Conservation (phyloP, 192 early-diverging fungal species). For the Mortierella antarctica region DNA sequence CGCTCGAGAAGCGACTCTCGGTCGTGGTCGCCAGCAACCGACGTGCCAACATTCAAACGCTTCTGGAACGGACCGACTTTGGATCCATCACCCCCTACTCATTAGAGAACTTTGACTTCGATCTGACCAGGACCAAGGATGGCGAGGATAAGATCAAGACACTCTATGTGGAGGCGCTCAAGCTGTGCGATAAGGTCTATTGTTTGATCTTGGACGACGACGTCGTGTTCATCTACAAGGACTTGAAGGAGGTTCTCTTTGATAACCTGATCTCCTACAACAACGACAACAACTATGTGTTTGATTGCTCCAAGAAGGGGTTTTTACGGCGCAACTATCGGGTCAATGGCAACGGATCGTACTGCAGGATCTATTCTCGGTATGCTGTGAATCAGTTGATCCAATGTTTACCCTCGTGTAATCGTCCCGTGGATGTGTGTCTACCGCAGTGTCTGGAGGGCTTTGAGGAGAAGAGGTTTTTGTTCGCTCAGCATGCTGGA, state of each 20-base stretch:
- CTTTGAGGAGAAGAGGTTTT: too few relatives aligned
- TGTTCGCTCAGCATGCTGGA: too few relatives aligned
- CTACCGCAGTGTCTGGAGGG: too few relatives aligned
- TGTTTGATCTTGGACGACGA: constrained; percentile 17
- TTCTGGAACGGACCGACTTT: constrained; percentile 5
- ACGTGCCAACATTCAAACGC: neutral
- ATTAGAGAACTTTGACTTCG: constrained; percentile 5
- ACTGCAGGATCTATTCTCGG: constrained; percentile 10
- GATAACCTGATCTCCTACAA: constrained; percentile 22
- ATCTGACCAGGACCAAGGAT: neutral
- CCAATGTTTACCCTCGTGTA: too few relatives aligned
- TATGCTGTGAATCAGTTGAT: constrained; percentile 1
- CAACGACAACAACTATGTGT: constrained; percentile 29
- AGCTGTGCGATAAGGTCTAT: constrained; percentile 22
- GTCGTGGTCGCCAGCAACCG: constrained; percentile 19
- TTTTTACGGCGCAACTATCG: constrained; percentile 15
- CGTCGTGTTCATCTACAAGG: constrained; percentile 20
- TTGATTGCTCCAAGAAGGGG: constrained; percentile 25
- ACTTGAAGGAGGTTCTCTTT: constrained; percentile 16
- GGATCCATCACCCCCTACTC: neutral
- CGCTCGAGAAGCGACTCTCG: neutral
- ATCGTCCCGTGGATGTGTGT: too few relatives aligned
- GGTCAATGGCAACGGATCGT: constrained; percentile 7
- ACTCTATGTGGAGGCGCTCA: constrained; percentile 2
- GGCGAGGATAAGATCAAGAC: constrained; percentile 5